phyloP scores from a whole-genome alignment of 2,329 filamentous ascomycete genomes.

The Diplodia mutila region DNA sequence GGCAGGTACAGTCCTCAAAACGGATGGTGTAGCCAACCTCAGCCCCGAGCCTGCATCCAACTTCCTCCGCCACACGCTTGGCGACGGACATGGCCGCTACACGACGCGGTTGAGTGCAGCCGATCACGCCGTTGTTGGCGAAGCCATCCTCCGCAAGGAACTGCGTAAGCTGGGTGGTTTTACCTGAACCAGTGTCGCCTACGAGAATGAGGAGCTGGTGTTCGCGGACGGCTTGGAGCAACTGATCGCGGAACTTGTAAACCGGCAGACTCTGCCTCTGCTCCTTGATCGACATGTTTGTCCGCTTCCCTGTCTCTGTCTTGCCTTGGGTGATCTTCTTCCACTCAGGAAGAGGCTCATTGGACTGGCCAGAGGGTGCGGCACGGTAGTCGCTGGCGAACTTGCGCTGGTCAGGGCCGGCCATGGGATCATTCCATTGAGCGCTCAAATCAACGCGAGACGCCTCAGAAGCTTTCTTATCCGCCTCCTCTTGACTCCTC shows the following conservation, averaged over 20 bases:
- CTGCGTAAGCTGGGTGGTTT: constrained; percentile 95
- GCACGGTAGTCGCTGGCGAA: constrained; percentile 87
- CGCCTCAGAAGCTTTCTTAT: constrained; percentile 72
- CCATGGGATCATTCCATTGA: constrained; percentile 98
- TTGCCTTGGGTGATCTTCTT: constrained; percentile 80
- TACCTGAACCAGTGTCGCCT: constrained; percentile 94
- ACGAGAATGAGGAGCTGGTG: constrained; percentile 96
- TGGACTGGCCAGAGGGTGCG: constrained; percentile 57
- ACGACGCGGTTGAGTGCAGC: constrained; percentile 95
- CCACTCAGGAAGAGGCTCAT: constrained; percentile 85
- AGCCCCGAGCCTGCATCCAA: constrained; percentile 89
- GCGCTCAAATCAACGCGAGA: constrained; percentile 80
- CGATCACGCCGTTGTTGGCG: constrained; percentile 83
- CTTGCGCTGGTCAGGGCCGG: constrained; percentile 77
- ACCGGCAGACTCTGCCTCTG: constrained; percentile 90
- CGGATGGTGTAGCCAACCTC: constrained; percentile 99
- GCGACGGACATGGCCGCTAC: constrained; percentile 99
- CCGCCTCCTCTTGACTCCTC: constrained; percentile 84
- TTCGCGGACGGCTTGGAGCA: constrained; percentile 82
- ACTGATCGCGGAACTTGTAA: constrained; percentile 81
- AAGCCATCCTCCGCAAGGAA: constrained; percentile 94
- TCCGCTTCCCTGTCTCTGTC: constrained; percentile 82
- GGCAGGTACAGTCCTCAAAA: constrained; percentile 92
- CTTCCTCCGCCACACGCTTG: constrained; percentile 94
- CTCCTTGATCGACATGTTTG: constrained; percentile 90